phyloP scores from a whole-genome alignment of 1,284 basidiomycete genomes.

The Malassezia yamatoensis region DNA sequence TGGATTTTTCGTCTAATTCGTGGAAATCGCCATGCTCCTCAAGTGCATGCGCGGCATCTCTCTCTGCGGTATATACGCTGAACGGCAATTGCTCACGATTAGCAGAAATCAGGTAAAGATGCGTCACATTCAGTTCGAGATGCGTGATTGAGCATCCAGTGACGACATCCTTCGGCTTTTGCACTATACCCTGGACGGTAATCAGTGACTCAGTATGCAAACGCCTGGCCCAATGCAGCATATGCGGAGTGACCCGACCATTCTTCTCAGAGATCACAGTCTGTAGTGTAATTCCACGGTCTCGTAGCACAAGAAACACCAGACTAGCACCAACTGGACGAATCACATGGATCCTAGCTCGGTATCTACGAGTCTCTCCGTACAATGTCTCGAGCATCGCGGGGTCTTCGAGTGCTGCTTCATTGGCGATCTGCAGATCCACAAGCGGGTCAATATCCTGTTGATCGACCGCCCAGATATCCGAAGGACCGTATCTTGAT shows the following conservation, averaged over 20 bases:
- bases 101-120: slow-evolving; percentile 28
- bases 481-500: slow-evolving; percentile 23
- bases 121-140: slow-evolving; percentile 35
- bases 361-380: slow-evolving; percentile 15
- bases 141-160: slow-evolving; percentile 29
- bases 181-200: slow-evolving; percentile 30
- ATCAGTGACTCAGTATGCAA: slow-evolving; percentile 37
- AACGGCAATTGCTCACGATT: slow-evolving; percentile 35
- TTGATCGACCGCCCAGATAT: slow-evolving; percentile 6
- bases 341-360: slow-evolving; percentile 36
- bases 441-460: slow-evolving; percentile 13
- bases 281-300: slow-evolving; percentile 36
- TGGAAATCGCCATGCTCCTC: slow-evolving; percentile 17
- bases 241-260: slow-evolving; percentile 27
- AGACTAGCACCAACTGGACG: slow-evolving; percentile 35
- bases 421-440: slow-evolving; percentile 20
- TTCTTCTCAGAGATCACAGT: slow-evolving; percentile 28
- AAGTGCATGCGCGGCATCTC: slow-evolving; percentile 24
- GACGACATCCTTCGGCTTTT: slow-evolving; percentile 31
- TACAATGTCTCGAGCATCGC: slow-evolving; percentile 16
- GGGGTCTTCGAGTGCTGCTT: slow-evolving; percentile 20
- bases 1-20: background rate
- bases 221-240: slow-evolving; percentile 38
- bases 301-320: slow-evolving; percentile 39
- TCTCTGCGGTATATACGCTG: slow-evolving; percentile 39